These are phyloP conservation scores for Astragalus glycyphyllos DNA, from an alignment of 306 rosid genomes.

Conservation along the genomic window DNA sequence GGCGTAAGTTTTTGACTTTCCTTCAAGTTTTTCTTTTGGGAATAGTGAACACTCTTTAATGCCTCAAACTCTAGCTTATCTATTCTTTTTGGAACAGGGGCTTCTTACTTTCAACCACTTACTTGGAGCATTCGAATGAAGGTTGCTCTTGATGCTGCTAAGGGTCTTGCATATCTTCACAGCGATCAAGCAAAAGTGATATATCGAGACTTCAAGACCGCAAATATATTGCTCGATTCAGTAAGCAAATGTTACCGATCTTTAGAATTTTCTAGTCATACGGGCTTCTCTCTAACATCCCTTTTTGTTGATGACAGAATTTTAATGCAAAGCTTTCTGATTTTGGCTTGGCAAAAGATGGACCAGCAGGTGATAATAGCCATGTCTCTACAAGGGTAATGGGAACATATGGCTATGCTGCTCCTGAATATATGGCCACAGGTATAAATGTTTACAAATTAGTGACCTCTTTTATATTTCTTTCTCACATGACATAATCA, in stretches of 20 bases:
- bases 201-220: constrained; percentile 84
- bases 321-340: constrained; percentile 89
- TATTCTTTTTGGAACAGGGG: constrained; percentile 60
- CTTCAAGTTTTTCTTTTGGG: constrained; percentile 26
- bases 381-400: constrained; percentile 95
- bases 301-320: constrained; percentile 54
- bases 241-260: constrained; percentile 47
- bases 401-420: constrained; percentile 99
- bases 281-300: constrained; percentile 36
- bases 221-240: constrained; percentile 83
- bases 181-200: constrained; percentile 94
- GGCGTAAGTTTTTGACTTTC: constrained; percentile 69
- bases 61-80: constrained; percentile 13
- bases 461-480: neutral
- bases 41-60: constrained; percentile 8
- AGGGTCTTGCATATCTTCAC: constrained; percentile 94
- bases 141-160: constrained; percentile 91
- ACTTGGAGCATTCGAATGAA: constrained; percentile 87
- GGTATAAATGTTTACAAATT: constrained; percentile 55
- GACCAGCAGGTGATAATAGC: constrained; percentile 84
- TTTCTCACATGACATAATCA: constrained; percentile 11
- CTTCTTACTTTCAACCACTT: constrained; percentile 85
- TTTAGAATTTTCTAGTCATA: constrained; percentile 32
- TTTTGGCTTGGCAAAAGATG: constrained; percentile 97
- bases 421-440: constrained; percentile 97